These are phyloP conservation scores for Solanum chiquidenum DNA, from an alignment of 257 asterid genomes.

Conservation along the genomic window DNA sequence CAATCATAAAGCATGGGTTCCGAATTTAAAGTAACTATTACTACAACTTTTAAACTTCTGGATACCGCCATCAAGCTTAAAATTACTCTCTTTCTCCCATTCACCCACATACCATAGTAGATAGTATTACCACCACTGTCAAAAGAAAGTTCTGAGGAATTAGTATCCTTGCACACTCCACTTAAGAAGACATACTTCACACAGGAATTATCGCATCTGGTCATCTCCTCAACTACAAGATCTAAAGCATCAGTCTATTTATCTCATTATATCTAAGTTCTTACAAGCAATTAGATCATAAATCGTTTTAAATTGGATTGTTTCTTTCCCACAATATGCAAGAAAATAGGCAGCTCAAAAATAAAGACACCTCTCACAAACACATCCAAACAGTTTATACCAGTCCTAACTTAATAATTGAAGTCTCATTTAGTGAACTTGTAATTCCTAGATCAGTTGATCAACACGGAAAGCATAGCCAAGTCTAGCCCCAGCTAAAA, in stretches of 20 bases:
- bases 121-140: background rate
- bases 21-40: background rate
- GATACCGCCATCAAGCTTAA: background rate
- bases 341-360: background rate
- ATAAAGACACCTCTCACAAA: background rate
- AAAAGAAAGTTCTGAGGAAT: background rate
- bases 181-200: background rate
- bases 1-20: background rate
- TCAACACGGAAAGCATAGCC: background rate
- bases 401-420: background rate
- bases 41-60: background rate
- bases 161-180: background rate
- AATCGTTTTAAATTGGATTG: background rate
- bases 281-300: background rate
- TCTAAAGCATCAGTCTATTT: background rate
- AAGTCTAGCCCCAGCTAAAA: background rate
- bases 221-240: background rate
- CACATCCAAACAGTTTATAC: background rate
- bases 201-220: background rate
- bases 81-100: background rate
- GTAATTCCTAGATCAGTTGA: background rate
- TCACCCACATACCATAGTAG: background rate
- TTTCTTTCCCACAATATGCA: background rate
- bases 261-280: background rate
- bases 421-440: background rate